Conservation (phyloP, 805 yeast species). For the Torulaspora maleeae region DNA sequence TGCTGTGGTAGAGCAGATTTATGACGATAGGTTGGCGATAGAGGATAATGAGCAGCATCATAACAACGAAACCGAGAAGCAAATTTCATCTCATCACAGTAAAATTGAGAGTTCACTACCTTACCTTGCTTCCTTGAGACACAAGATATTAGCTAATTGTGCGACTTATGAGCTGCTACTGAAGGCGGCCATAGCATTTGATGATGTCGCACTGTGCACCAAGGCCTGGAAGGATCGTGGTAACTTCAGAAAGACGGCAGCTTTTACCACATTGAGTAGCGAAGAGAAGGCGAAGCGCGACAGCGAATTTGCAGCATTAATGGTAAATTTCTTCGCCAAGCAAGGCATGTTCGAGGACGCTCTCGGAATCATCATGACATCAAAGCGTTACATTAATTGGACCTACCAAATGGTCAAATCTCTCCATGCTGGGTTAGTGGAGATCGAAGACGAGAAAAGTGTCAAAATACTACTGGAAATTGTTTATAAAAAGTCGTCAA, state of each 20-base stretch:
- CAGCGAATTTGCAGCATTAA: slow-evolving; percentile 56
- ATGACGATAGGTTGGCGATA: slow-evolving; percentile 2
- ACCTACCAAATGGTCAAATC: slow-evolving; percentile 43
- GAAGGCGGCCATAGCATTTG: slow-evolving; percentile 57
- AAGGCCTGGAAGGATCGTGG: slow-evolving; percentile 79
- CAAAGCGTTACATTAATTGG: slow-evolving; percentile 72
- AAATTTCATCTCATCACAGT: not conserved
- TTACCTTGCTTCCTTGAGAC: slow-evolving; percentile 18
- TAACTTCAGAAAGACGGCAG: slow-evolving; percentile 49
- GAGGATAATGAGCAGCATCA: not conserved
- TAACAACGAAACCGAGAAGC: not conserved
- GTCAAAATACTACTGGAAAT: slow-evolving; percentile 32
- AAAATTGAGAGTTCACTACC: not conserved
- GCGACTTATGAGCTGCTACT: slow-evolving; percentile 56
- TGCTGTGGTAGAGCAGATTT: slow-evolving; percentile 9
- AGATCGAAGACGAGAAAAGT: slow-evolving; percentile 42
- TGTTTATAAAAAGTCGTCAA: slow-evolving; percentile 30
- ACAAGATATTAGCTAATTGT: slow-evolving; percentile 41
- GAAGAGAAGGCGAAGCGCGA: slow-evolving; percentile 29
- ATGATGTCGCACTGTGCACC: slow-evolving; percentile 55
- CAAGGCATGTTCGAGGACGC: slow-evolving; percentile 65
- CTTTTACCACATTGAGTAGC: slow-evolving; percentile 54
- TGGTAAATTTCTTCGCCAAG: slow-evolving; percentile 56
- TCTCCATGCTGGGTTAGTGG: slow-evolving; percentile 39
- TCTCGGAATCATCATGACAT: slow-evolving; percentile 57